These are phyloP conservation scores for Diplosphaera chodatii DNA, from an alignment of 139 green algal species.

Conservation along the genomic window DNA sequence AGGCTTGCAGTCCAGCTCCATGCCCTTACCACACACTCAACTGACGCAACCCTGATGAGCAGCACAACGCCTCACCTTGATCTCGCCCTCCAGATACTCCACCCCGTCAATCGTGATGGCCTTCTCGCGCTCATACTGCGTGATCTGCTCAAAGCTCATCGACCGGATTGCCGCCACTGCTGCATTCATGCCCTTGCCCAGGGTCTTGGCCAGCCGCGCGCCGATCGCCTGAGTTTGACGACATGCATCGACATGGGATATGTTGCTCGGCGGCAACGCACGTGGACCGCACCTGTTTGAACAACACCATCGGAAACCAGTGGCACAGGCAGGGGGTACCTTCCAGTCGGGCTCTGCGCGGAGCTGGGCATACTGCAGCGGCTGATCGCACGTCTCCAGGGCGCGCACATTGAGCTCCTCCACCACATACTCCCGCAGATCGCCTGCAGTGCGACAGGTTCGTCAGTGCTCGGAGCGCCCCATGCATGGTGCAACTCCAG, in stretches of 20 bases:
- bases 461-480: too few species aligned
- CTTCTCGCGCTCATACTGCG: conserved; percentile 51
- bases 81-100: conserved; percentile 54
- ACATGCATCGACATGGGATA: too few species aligned
- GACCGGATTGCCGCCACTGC: conserved; percentile 57
- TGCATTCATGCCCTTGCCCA: conserved; percentile 75
- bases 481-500: too few species aligned
- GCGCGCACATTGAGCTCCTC: conserved; percentile 85
- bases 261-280: too few species aligned
- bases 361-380: conserved; percentile 46
- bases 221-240: conserved; percentile 4
- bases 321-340: not conserved
- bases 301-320: too few species aligned
- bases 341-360: conserved; percentile 82
- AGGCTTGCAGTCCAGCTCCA: too few species aligned
- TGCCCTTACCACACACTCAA: too few species aligned
- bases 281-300: too few species aligned
- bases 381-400: conserved; percentile 71
- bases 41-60: too few species aligned
- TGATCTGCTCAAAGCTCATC: conserved; percentile 50
- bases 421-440: conserved; percentile 82
- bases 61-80: conserved; percentile 69
- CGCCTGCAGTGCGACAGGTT: too few species aligned
- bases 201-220: conserved; percentile 66
- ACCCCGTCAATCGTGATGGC: conserved; percentile 63